Evolutionary conservation across 164 flowering plant genomes (phyloP), one percentile per base, ranked within the genome.

Genomic region (Chimonanthus praecox): DNA sequence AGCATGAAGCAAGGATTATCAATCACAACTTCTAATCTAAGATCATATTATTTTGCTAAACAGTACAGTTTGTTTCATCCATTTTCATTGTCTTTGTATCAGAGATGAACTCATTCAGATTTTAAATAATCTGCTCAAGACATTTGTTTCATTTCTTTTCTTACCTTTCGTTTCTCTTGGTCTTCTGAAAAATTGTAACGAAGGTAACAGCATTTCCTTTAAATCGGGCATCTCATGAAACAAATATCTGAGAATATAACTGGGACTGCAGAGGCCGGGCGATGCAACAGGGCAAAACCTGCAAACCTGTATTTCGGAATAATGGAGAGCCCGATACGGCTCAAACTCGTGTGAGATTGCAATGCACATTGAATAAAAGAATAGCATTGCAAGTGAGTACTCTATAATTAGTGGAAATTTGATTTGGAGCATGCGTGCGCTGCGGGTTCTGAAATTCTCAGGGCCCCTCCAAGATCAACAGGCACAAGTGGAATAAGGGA

Each of bases 401-500:
- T 33, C 33, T 0, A 18, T 47, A 9, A 66, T 76, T 73, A 73
- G 18, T 65, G 45, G 69, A 72, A 16, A 64, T 69, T 60, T 7
- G 80, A 68, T 16, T 64, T 77, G n/a, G 66, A 63, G 63, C 66
- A 70, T n/a, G 7, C n/a, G 46, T 80, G 73, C 20, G 71, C 70
- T 45, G 72, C 54, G 18, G 77, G 63, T 44, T 82, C 82, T 49
- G 85, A 1, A 67, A 82, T 74, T 84, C 90, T 86, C 43, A 87
- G 81, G 4, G 94, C 83, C 16, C 97, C 94, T 64, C 97, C 97
- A 11, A 90, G 90, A 74, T 90, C 91, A 5, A 85, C 70, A 0
- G 92, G 94, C 50, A 92, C 93, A 66, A 92, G 94, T 58, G 97
- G 97, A 21, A 88, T 54, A 3, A 92, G 87, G 18, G 97, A 90